Conservation (phyloP, 345 rosid genomes). For the Mangifera indica region DNA sequence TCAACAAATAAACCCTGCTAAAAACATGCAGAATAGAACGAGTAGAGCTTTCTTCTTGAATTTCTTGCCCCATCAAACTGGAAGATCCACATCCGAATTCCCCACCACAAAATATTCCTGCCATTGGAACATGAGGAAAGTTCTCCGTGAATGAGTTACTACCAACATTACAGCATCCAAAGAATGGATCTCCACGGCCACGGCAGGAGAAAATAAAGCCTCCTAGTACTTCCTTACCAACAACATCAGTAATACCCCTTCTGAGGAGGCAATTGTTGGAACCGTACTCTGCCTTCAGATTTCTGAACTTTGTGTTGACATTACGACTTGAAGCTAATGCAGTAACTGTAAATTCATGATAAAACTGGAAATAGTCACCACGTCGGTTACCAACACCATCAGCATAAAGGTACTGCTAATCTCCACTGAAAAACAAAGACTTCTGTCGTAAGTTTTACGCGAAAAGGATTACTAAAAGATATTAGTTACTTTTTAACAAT, state of each 20-base stretch:
- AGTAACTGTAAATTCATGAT: constrained; percentile 36
- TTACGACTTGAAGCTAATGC: constrained; percentile 42
- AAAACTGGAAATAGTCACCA: constrained; percentile 69
- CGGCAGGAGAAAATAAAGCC: constrained; percentile 60
- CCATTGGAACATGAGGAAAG: constrained; percentile 58
- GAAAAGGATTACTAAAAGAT: not conserved
- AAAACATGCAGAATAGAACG: constrained; percentile 47
- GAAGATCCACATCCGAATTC: constrained; percentile 58
- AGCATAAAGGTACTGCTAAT: constrained; percentile 55
- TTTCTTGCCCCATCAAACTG: constrained; percentile 16
- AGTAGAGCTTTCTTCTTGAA: constrained; percentile 17
- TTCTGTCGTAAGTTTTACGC: not conserved
- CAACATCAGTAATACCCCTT: no score
- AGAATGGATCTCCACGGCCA: constrained; percentile 57
- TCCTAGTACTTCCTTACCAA: constrained; percentile 62
- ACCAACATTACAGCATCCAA: constrained; percentile 40
- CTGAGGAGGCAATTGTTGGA: constrained; percentile 14
- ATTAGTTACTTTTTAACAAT: not conserved
- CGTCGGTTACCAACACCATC: constrained; percentile 54
- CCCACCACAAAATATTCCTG: constrained; percentile 64
- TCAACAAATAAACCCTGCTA: constrained; percentile 61
- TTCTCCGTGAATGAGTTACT: constrained; percentile 62
- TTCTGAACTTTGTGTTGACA: constrained; percentile 36
- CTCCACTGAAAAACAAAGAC: constrained; percentile 49
- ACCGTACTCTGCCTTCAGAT: constrained; percentile 37